Percentiles rank a stretch among this genome's conserved stretches.
phyloP scores from a whole-genome alignment of 1,139 yeast species.

The Magnusiomyces tetraspermus region DNA sequence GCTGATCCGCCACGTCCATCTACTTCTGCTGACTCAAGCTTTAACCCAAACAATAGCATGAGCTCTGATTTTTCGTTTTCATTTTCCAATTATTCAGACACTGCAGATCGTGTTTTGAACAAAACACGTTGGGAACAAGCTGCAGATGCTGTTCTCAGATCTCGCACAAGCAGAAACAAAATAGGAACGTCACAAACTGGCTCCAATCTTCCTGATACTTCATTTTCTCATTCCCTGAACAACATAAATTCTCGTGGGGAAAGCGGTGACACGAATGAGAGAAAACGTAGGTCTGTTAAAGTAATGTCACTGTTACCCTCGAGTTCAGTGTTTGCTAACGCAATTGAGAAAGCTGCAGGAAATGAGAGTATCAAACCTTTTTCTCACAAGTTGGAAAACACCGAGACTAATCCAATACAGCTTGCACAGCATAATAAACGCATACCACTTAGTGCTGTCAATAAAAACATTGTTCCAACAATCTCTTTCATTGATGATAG shows the following conservation, averaged over 20 bases:
- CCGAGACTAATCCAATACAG: too few relatives aligned
- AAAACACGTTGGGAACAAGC: not conserved
- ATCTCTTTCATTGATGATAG: too few relatives aligned
- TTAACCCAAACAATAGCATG: not conserved
- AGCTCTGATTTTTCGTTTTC: not conserved
- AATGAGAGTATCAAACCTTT: too few relatives aligned
- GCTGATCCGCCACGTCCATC: not conserved
- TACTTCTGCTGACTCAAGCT: not conserved
- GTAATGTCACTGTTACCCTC: not conserved
- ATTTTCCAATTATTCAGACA: not conserved
- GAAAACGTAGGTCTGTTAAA: too few relatives aligned
- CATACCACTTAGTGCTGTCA: too few relatives aligned
- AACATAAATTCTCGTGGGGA: not conserved
- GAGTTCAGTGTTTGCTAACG: not conserved
- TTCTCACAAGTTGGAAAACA: not conserved
- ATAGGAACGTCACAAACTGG: not conserved
- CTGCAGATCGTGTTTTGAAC: not conserved
- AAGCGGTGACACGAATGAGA: too few relatives aligned
- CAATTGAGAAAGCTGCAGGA: too few relatives aligned
- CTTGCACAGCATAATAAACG: too few relatives aligned
- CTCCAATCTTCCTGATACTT: too few relatives aligned
- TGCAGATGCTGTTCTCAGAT: not conserved
- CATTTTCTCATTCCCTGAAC: too few relatives aligned
- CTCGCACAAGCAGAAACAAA: not conserved
- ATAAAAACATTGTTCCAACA: too few relatives aligned